Base-by-base conservation (phyloP, 1,284 basidiomycete species). In the Blastosporella zonata region DNA sequence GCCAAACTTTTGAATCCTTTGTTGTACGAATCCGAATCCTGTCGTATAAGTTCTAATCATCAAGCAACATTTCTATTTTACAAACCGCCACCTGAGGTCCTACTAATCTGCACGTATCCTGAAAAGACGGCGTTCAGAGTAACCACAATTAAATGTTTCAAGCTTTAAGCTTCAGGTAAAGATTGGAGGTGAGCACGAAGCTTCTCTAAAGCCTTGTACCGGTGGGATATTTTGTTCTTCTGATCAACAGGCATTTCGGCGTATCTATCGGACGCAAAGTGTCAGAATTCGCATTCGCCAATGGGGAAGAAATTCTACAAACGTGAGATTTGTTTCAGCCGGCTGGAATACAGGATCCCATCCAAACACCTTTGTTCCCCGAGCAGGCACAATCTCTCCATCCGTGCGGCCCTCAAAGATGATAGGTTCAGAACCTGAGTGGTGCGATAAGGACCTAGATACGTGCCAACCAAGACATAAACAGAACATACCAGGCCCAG, bases 261-360 rank as follows among this genome's bases (percentile, higher is more conserved):
- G 58, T 96, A 97, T 17, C 91, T 93, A n/a, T 35, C 20, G 25
- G 25, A n/a, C 8, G 33, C 22, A 13, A 15, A 2, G 34, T 12
- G 28, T 53, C 27, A 52, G 35, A 13, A 9, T 60, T 15, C 57
- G 51, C 50, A 43, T 27, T 17, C 5, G 22, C 21, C 3, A 39
- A 9, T 17, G 17, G 35, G 17, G 17, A 33, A 37, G 37, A 17
- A 31, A 27, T 23, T 44, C 27, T 25, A 69, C 85, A 55, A 56
- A 92, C 90, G 92, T 94, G 64, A 86, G 74, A 18, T 83, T 82
- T 10, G 79, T 84, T 12, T 78, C 84, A 40, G 83, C 77, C 0
- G 88, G 86, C 67, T 96, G 82, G 63, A 99, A 97, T 4, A 93
- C 73, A 0, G 94, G 79, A 68, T 98, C 94, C 97, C 96, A 98